Evolutionary conservation across 129 eudicot species (phyloP).

Genomic region (Solidago caesia): DNA sequence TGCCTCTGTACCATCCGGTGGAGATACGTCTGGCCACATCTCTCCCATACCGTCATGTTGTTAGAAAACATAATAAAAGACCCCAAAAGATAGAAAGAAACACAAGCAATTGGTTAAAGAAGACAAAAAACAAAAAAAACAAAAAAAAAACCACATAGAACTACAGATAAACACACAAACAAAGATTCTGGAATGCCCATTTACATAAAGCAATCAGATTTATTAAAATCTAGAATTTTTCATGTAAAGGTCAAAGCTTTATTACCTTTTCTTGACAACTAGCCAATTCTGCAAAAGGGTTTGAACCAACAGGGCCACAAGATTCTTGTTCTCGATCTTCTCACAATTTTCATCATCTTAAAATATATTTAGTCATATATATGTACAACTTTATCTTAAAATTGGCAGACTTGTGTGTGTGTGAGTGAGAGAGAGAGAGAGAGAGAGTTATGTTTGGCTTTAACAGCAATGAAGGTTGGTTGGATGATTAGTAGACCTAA

Average conservation of each 20-base stretch:
- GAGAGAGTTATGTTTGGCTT: slow-evolving; percentile 5
- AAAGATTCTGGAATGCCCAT: slow-evolving; percentile 12
- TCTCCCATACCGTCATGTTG: too few relatives aligned
- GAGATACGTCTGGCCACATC: too few relatives aligned
- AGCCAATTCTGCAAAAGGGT: neutral
- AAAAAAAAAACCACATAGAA: too few relatives aligned
- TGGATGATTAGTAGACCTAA: slow-evolving; percentile 29
- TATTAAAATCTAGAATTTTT: neutral
- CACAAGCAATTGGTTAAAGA: too few relatives aligned
- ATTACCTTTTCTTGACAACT: slow-evolving; percentile 39
- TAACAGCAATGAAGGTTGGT: neutral
- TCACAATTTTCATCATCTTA: slow-evolving; percentile 16
- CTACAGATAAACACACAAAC: too few relatives aligned
- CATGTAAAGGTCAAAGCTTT: slow-evolving; percentile 42
- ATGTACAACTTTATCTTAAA: neutral
- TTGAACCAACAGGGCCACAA: slow-evolving; percentile 39
- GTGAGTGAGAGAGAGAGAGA: neutral
- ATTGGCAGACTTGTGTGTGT: slow-evolving; percentile 16
- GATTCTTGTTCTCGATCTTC: slow-evolving; percentile 27
- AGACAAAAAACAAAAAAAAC: too few relatives aligned
- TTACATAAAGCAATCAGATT: too few relatives aligned
- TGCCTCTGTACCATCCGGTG: too few relatives aligned
- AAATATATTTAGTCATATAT: slow-evolving; percentile 10
- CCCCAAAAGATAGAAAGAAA: too few relatives aligned
- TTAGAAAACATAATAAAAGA: too few relatives aligned